Evolutionary conservation across 1,139 yeast species (phyloP).

Genomic region (Blastobotrys elegans): DNA sequence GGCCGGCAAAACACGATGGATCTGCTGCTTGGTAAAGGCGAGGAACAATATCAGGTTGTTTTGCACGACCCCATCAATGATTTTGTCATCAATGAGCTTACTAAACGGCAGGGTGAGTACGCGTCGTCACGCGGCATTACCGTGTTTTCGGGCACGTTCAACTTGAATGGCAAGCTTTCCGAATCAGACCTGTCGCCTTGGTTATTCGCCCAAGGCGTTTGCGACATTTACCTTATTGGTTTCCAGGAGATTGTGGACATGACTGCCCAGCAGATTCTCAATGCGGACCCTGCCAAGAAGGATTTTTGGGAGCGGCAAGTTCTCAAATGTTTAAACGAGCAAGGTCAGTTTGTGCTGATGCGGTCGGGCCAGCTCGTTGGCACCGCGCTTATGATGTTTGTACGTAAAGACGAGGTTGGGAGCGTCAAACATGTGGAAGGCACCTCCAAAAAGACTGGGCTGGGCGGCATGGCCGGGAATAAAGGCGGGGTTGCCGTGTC

Average conservation of each 20-base stretch:
- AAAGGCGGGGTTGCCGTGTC: conserved; percentile 90
- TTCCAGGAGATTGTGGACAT: conserved; percentile 90
- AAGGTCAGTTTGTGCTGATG: conserved; percentile 56
- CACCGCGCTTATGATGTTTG: conserved; percentile 70
- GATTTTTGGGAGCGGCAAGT: conserved; percentile 76
- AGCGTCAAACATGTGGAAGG: conserved; percentile 74
- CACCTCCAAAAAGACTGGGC: conserved; percentile 77
- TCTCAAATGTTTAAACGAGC: conserved; percentile 49
- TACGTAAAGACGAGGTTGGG: conserved; percentile 55
- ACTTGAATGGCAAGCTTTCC: conserved; percentile 69
- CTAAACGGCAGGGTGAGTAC: conserved; percentile 48
- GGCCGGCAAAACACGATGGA: conserved; percentile 86
- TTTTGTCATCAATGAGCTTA: conserved; percentile 60
- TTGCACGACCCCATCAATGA: conserved; percentile 88
- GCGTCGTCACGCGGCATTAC: conserved; percentile 56
- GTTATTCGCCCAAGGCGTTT: conserved; percentile 63
- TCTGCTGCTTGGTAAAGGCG: conserved; percentile 71
- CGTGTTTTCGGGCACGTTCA: conserved; percentile 80
- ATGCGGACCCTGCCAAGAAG: conserved; percentile 68
- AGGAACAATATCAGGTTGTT: conserved; percentile 64
- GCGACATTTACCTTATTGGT: conserved; percentile 79
- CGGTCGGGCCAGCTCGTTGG: conserved; percentile 95
- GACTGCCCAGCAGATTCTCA: conserved; percentile 83
- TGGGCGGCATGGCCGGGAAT: conserved; percentile 89
- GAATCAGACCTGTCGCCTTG: conserved; percentile 62